phyloP scores from a whole-genome alignment of 2,329 filamentous ascomycete species.

The Mycocentrospora acerina region DNA sequence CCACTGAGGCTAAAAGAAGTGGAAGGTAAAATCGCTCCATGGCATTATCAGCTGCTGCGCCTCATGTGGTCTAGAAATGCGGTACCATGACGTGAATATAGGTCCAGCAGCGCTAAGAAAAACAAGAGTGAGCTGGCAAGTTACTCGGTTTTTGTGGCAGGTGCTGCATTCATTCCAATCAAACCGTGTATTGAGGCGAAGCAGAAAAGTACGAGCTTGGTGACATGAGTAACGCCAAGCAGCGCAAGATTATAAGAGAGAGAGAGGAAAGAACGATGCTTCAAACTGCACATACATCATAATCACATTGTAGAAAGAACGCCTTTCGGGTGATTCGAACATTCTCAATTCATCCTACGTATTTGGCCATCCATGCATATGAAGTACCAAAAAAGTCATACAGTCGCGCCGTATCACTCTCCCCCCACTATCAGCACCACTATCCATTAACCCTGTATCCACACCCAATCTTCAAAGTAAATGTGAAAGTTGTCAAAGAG shows the following conservation, averaged over 20 bases:
- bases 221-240: background rate
- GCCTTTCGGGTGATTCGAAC: conserved; percentile 1
- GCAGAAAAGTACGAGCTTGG: too few relatives aligned
- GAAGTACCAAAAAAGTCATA: conserved; percentile 12
- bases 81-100: too few relatives aligned
- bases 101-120: background rate
- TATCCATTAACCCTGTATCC: conserved; percentile 8
- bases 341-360: conserved; percentile 28
- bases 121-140: too few relatives aligned
- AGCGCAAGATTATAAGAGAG: background rate
- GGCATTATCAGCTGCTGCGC: too few relatives aligned
- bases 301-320: background rate
- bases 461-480: background rate
- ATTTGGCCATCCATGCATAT: conserved; percentile 13
- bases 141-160: too few relatives aligned
- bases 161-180: too few relatives aligned
- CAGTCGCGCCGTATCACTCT: conserved; percentile 5
- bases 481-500: conserved; percentile 1
- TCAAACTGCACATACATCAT: conserved; percentile 1
- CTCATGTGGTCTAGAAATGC: too few relatives aligned
- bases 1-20: too few relatives aligned
- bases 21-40: too few relatives aligned
- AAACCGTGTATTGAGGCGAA: too few relatives aligned
- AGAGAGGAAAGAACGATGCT: background rate
- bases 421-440: conserved; percentile 1